These are phyloP conservation scores for Neonectria coccinea DNA, from an alignment of 2,329 filamentous ascomycete genomes.

Conservation along the genomic window DNA sequence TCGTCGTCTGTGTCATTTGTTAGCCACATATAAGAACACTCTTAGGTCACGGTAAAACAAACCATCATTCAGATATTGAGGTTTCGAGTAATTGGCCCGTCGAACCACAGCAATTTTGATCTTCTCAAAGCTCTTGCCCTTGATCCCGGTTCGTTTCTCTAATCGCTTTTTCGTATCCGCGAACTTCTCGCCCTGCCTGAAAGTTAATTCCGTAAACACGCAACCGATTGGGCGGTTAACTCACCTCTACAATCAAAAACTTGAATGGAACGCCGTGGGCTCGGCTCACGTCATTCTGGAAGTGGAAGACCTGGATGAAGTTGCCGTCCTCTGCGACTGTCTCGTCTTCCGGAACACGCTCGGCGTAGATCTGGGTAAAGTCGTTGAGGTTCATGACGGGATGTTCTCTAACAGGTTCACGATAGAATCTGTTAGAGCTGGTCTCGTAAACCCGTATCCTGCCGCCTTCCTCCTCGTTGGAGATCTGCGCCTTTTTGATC, in stretches of 20 bases:
- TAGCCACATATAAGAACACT: conserved; percentile 30
- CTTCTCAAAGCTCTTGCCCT: conserved; percentile 98
- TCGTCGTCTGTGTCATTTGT: conserved; percentile 63
- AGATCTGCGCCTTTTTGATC: conserved; percentile 82
- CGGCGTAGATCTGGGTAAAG: conserved; percentile 83
- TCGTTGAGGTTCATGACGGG: conserved; percentile 87
- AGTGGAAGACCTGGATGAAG: conserved; percentile 87
- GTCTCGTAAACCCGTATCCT: conserved; percentile 85
- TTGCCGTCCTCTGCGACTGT: conserved; percentile 66
- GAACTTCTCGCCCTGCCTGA: conserved; percentile 79
- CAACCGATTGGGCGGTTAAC: conserved; percentile 40
- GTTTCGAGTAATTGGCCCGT: conserved; percentile 78
- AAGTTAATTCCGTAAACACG: conserved; percentile 21
- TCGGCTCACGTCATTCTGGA: conserved; percentile 88
- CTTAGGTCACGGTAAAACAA: conserved; percentile 6
- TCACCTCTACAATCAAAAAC: conserved; percentile 84
- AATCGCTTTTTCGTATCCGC: conserved; percentile 94
- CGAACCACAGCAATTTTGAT: conserved; percentile 92
- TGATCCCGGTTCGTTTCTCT: conserved; percentile 91
- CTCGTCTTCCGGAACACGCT: conserved; percentile 82
- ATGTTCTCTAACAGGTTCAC: conserved; percentile 77
- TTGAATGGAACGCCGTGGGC: conserved; percentile 91
- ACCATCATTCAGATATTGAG: conserved; percentile 90
- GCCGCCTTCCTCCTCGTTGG: conserved; percentile 76
- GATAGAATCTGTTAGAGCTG: conserved; percentile 85